Evolutionary conservation across 805 yeast species (phyloP), one percentile per base, ranked within the genome.

Genomic region (Saccharomyces mikatae): DNA sequence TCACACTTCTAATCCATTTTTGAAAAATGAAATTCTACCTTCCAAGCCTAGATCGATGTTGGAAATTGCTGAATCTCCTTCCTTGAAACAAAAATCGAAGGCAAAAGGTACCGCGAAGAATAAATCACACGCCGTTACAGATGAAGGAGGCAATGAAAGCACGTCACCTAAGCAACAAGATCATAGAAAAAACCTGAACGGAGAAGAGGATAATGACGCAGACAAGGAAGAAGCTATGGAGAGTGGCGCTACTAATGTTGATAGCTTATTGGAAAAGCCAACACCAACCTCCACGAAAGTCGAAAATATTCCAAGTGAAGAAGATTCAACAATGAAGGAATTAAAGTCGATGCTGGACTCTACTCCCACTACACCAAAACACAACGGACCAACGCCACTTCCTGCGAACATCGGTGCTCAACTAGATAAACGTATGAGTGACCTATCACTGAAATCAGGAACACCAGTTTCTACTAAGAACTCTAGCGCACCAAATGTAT

Each of bases 31-130:
- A 22, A 49, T 36, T 8, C 24, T 28, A 6, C 50, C 47, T 46
- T 27, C 48, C 49, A 65, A 60, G 52, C 56, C 59, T 41, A 60
- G 62, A 49, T 65, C 68, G 2, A 60, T 64, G 65, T 56, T 65
- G 1, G 67, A 64, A n/a, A 63, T 65, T 54, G 69, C 66, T 0
- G 56, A 52, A 30, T 51, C 59, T 5, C 60, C 62, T 22, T 27
- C 30, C 17, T n/a, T 46, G 5, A 46, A 22, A 26, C 48, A 21
- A 26, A 46, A 26, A 21, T 26, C 28, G 29, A 46, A 22, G 8
- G 22, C 22, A 17, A 36, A 36, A 21, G 22, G 22, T 11, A 36
- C 6, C 22, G 14, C 48, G 10, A 46, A 46, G 28, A n/a, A 21
- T 24, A 46, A 46, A 46, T 6, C 28, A 14, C 28, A 24, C 10